phyloP scores from a whole-genome alignment of 1,284 basidiomycete species.

The Apiotrichum brassicae region DNA sequence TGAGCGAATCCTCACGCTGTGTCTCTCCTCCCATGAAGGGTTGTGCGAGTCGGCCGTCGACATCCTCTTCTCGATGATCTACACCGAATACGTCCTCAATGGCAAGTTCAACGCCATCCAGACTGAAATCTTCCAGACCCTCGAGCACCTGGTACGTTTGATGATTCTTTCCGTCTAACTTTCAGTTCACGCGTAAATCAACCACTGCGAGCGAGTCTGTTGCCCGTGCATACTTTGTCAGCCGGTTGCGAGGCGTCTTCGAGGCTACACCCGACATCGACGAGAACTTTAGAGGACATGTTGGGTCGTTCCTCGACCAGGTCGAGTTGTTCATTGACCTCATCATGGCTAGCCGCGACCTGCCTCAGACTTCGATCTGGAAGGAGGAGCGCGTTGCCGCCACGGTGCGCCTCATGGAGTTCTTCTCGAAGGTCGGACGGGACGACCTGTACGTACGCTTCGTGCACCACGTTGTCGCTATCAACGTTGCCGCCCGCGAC shows the following conservation, averaged over 20 bases:
- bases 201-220: constrained; percentile 45
- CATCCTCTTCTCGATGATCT: constrained; percentile 92
- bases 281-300: constrained; percentile 65
- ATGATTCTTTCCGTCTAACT: neutral
- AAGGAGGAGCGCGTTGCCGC: constrained; percentile 91
- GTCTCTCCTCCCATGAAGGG: constrained; percentile 89
- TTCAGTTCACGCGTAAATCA: constrained; percentile 28
- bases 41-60: constrained; percentile 83
- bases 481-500: constrained; percentile 80
- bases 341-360: constrained; percentile 78
- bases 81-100: constrained; percentile 78
- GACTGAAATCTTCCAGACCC: constrained; percentile 86
- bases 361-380: constrained; percentile 91
- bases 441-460: constrained; percentile 91
- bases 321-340: constrained; percentile 91
- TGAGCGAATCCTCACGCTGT: constrained; percentile 83
- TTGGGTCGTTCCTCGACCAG: constrained; percentile 76
- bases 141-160: constrained; percentile 59
- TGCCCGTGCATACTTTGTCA: constrained; percentile 88
- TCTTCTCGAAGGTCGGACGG: constrained; percentile 75
- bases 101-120: constrained; percentile 81
- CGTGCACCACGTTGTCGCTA: constrained; percentile 83
- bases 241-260: constrained; percentile 82
- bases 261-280: constrained; percentile 70
- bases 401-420: constrained; percentile 85